phyloP scores from a whole-genome alignment of 2,329 filamentous ascomycete genomes.

The Aureobasidium subglaciale region DNA sequence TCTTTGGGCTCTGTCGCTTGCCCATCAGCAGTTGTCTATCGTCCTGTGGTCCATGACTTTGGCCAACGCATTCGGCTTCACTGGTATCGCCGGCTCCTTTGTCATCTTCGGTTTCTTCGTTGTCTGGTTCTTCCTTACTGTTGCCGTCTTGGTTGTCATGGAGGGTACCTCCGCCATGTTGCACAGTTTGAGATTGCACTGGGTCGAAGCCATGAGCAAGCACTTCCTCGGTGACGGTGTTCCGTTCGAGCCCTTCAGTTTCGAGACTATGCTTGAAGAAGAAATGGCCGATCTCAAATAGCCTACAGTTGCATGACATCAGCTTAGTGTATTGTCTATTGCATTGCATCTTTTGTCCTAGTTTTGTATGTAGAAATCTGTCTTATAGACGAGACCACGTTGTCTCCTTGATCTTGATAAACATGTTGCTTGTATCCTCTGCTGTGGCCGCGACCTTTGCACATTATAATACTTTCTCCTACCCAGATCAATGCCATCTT shows the following conservation, averaged over 20 bases:
- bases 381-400: slow-evolving; percentile 4
- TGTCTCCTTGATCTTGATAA: slow-evolving; percentile 4
- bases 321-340: neutral
- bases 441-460: too few species aligned
- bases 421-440: too few species aligned
- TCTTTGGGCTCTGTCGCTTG: slow-evolving; percentile 94
- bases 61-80: slow-evolving; percentile 61
- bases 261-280: slow-evolving; percentile 76
- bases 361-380: slow-evolving; percentile 13
- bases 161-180: slow-evolving; percentile 95
- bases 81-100: slow-evolving; percentile 63
- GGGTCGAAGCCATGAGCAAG: slow-evolving; percentile 97
- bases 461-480: too few species aligned
- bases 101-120: slow-evolving; percentile 77
- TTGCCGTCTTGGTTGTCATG: slow-evolving; percentile 82
- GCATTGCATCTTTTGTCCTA: neutral
- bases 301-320: neutral
- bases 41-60: slow-evolving; percentile 98
- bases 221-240: slow-evolving; percentile 83
- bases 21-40: slow-evolving; percentile 93
- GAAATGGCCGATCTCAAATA: slow-evolving; percentile 43
- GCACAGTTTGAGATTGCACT: slow-evolving; percentile 83
- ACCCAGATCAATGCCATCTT: too few species aligned
- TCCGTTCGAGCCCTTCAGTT: slow-evolving; percentile 83
- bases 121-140: slow-evolving; percentile 81